phyloP scores from a whole-genome alignment of 768 basidiomycete species.

The Termitomyces sp. region DNA sequence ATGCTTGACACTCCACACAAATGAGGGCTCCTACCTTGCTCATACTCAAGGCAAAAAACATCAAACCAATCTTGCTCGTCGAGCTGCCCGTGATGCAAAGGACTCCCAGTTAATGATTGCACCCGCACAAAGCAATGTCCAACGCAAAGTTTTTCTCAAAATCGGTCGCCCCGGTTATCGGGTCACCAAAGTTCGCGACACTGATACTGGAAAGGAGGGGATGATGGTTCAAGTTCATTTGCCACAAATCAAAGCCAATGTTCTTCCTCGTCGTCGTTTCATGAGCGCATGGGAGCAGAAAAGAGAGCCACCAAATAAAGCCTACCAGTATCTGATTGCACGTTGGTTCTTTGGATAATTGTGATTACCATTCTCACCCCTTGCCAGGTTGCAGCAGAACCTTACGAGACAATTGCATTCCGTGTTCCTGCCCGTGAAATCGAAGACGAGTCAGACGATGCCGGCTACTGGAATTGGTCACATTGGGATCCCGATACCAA shows the following conservation, averaged over 20 bases:
- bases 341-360: conserved; percentile 25
- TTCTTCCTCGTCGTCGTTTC: conserved; percentile 81
- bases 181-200: conserved; percentile 94
- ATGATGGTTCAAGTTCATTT: conserved; percentile 97
- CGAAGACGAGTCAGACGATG: conserved; percentile 89
- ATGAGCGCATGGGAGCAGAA: conserved; percentile 99
- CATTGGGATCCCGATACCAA: conserved; percentile 99
- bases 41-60: conserved; percentile 99
- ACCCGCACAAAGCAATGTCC: conserved; percentile 70
- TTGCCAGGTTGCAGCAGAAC: conserved; percentile 91
- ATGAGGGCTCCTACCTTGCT: conserved; percentile 97
- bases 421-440: conserved; percentile 96
- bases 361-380: background rate
- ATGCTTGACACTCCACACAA: conserved; percentile 97
- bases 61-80: conserved; percentile 94
- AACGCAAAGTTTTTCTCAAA: conserved; percentile 93
- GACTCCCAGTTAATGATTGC: conserved; percentile 89
- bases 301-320: conserved; percentile 89
- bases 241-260: conserved; percentile 86
- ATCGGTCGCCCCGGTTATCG: conserved; percentile 94
- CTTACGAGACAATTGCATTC: conserved; percentile 99
- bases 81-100: conserved; percentile 96
- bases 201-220: conserved; percentile 86
- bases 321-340: conserved; percentile 96
- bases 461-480: conserved; percentile 94